A percentile compares a stretch with the other conserved stretches of the same genome.
Evolutionary conservation across 306 rosid species (phyloP).

Genomic region (Morella rubra): DNA sequence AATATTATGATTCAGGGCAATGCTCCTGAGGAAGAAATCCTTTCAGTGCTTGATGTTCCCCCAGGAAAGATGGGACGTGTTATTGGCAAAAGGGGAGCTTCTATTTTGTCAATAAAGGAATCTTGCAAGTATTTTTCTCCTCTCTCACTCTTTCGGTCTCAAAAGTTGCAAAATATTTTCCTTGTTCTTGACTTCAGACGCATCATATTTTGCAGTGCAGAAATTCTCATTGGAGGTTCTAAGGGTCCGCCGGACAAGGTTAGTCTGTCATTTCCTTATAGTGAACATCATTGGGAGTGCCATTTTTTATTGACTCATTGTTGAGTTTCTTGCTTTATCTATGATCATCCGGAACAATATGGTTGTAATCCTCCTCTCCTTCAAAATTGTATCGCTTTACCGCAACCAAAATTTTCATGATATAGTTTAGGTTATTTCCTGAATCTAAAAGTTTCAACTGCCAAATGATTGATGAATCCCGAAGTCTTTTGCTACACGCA

Average conservation of each 20-base stretch:
- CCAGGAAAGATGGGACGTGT: conserved; percentile 86
- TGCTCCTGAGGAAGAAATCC: conserved; percentile 83
- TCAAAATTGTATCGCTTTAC: neutral
- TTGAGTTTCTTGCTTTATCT: neutral
- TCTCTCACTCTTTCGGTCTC: conserved; percentile 14
- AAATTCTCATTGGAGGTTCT: conserved; percentile 75
- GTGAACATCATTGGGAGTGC: neutral
- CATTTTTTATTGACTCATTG: neutral
- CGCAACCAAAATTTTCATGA: neutral
- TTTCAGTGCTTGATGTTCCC: conserved; percentile 88
- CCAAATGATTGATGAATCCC: neutral
- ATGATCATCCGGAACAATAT: neutral
- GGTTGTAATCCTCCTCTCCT: neutral
- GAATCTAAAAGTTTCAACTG: neutral
- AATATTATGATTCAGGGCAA: conserved; percentile 48
- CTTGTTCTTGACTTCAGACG: conserved; percentile 19
- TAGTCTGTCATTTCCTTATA: conserved; percentile 33
- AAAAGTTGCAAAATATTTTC: conserved; percentile 11
- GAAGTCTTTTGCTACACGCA: neutral
- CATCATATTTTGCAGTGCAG: conserved; percentile 63
- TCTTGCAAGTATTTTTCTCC: conserved; percentile 66
- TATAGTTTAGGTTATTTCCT: neutral
- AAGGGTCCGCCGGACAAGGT: conserved; percentile 98
- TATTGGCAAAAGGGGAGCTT: conserved; percentile 78
- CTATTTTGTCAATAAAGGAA: conserved; percentile 78